Base-by-base conservation (phyloP, 805 yeast species). In the Candida nitratophila region DNA sequence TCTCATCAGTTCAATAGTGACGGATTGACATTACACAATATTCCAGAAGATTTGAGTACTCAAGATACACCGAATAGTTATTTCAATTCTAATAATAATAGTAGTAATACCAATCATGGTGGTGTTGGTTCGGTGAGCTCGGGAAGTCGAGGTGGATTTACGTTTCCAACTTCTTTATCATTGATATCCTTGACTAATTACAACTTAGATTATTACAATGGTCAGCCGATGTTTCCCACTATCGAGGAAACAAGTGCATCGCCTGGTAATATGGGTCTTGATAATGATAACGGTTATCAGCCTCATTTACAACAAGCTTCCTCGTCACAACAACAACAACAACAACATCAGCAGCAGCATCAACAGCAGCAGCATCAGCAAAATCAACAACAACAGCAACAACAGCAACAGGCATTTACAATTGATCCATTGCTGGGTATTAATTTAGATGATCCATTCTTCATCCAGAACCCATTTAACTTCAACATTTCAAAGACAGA, bases 401-500 rank as follows among this genome's bases (percentile, higher is more conserved):
- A 33, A 39, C 21, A 31, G 27, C 26, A 44, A 44, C 27, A 24
- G 10, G 27, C 27, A 16, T 48, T 48, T 37, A 46, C 58, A 14
- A 53, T 66, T 20, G 68, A 70, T 39, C 66, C 66, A 20, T 56
- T 68, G 41, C 52, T 66, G 22, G 74, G 77, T 10, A 65, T 71
- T 50, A 60, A 60, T 44, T 52, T 71, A 33, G 63, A 61, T 40
- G 81, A 75, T 54, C 80, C 80, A 7, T 75, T 75, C 48, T 73
- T 75, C 69, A 62, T 74, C 39, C 71, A 73, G 16, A 71, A 72
- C 49, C 77, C 78, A 3, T 72, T 64, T 38, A 72, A 70, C 48
- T 57, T 71, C 43, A 73, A 73, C 10, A 61, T 47, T 1, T 46
- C 53, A 21, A 50, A 50, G 30, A 46, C 54, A 10, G 54, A 16